Conservation (phyloP, 257 asterid genomes). For the Phtheirospermum japonicum region DNA sequence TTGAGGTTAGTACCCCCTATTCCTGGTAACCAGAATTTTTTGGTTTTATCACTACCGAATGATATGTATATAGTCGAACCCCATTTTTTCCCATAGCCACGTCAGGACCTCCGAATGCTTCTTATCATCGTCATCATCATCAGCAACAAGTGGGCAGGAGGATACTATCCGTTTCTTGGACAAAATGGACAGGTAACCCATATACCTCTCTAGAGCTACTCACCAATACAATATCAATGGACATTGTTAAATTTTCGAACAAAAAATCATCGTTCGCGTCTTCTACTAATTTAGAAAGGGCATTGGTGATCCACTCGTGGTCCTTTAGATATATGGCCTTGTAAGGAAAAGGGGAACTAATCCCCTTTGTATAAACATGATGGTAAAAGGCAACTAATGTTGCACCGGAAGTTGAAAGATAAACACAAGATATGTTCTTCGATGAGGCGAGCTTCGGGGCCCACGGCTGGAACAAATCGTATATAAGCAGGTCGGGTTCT, state of each 20-base stretch:
- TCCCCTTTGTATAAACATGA: not conserved
- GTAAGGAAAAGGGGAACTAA: slow-evolving; percentile 13
- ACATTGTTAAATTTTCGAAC: too few relatives aligned
- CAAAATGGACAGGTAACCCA: slow-evolving; percentile 6
- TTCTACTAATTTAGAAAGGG: too few relatives aligned
- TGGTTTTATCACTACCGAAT: slow-evolving; percentile 45
- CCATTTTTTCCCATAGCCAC: slow-evolving; percentile 31
- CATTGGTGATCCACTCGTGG: not conserved
- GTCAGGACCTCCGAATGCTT: slow-evolving; percentile 19
- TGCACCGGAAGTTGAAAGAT: too few relatives aligned
- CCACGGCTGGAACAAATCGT: too few relatives aligned
- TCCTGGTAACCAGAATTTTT: too few relatives aligned
- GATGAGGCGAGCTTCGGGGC: too few relatives aligned
- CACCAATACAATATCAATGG: slow-evolving; percentile 9
- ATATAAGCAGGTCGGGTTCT: too few relatives aligned
- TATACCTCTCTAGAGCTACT: slow-evolving; percentile 10
- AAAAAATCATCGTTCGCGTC: too few relatives aligned
- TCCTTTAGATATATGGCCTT: slow-evolving; percentile 1
- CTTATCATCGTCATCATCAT: not conserved
- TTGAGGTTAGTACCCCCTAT: too few relatives aligned
- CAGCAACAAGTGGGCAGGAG: slow-evolving; percentile 2
- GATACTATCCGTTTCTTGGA: not conserved
- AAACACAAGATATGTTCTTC: too few relatives aligned
- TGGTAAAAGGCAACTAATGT: too few relatives aligned
- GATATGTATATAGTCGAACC: slow-evolving; percentile 35